These are phyloP conservation scores for Elongisporangium prolatum DNA, from an alignment of 352 stramenopile genomes.

Conservation along the genomic window DNA sequence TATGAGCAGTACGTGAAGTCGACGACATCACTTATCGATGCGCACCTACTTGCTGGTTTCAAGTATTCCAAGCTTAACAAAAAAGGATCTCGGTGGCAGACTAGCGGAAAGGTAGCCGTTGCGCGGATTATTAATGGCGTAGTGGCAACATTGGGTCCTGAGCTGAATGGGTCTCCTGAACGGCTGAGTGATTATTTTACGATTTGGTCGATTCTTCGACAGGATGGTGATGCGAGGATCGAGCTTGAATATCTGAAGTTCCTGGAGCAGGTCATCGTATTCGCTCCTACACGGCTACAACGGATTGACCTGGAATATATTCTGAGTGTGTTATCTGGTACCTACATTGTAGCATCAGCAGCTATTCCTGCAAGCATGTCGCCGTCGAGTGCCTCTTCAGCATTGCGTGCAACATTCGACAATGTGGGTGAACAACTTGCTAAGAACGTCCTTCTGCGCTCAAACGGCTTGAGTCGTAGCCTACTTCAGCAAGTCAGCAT, in stretches of 20 bases:
- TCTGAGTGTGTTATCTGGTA: conserved; percentile 53
- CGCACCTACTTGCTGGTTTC: conserved; percentile 72
- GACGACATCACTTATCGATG: conserved; percentile 67
- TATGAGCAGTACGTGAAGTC: conserved; percentile 83
- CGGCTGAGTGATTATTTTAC: conserved; percentile 64
- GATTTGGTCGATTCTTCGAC: conserved; percentile 65
- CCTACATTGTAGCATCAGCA: conserved; percentile 6
- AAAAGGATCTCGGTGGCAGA: conserved; percentile 38
- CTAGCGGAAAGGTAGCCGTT: conserved; percentile 50
- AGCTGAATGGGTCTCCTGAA: conserved; percentile 34
- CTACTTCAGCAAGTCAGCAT: conserved; percentile 69
- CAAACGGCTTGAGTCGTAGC: conserved; percentile 53
- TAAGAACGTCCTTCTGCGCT: conserved; percentile 34
- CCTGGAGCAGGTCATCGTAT: conserved; percentile 80
- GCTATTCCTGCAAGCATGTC: conserved; percentile 6
- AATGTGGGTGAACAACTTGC: conserved; percentile 16
- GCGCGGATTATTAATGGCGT: conserved; percentile 66
- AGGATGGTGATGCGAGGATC: conserved; percentile 59
- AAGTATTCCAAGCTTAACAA: conserved; percentile 66
- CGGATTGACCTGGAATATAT: conserved; percentile 52
- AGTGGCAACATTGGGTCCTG: conserved; percentile 54
- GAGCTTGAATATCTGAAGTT: conserved; percentile 81
- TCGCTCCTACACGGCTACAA: conserved; percentile 61
- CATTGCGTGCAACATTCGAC: conserved; percentile 10
- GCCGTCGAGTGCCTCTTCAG: not conserved